phyloP scores from a whole-genome alignment of 768 basidiomycete species.

The Serendipita indica region DNA sequence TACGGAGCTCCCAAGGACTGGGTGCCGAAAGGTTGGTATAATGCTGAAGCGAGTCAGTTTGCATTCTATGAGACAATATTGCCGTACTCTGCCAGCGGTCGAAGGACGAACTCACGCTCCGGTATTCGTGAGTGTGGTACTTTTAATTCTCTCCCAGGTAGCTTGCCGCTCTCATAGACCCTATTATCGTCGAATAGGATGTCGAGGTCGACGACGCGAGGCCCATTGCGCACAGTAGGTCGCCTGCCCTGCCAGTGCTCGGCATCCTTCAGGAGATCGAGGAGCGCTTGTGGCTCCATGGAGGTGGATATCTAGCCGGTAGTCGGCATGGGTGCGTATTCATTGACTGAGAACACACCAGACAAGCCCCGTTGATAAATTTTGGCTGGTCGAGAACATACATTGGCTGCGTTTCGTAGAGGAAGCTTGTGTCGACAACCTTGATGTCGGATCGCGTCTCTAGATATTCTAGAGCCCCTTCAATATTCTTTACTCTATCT shows the following conservation, averaged over 20 bases:
- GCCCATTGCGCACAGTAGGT: slow-evolving; percentile 69
- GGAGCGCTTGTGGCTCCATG: slow-evolving; percentile 40
- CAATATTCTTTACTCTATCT: slow-evolving; percentile 71
- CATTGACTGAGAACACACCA: slow-evolving; percentile 37
- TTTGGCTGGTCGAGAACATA: slow-evolving; percentile 80
- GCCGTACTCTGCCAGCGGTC: slow-evolving; percentile 72
- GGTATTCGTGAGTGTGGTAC: slow-evolving; percentile 69
- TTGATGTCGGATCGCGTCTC: slow-evolving; percentile 32
- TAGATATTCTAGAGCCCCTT: slow-evolving; percentile 55
- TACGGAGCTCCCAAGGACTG: slow-evolving; percentile 35
- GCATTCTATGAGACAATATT: neutral
- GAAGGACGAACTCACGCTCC: slow-evolving; percentile 85
- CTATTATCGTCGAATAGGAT: slow-evolving; percentile 56
- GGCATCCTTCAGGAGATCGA: slow-evolving; percentile 52
- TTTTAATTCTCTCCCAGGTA: slow-evolving; percentile 48
- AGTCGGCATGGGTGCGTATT: neutral
- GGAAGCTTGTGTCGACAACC: slow-evolving; percentile 66
- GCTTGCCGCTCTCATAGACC: slow-evolving; percentile 39
- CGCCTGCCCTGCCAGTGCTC: slow-evolving; percentile 65
- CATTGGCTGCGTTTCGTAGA: slow-evolving; percentile 94
- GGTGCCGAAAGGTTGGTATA: slow-evolving; percentile 61
- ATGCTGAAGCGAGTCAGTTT: slow-evolving; percentile 37
- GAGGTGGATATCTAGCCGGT: slow-evolving; percentile 61
- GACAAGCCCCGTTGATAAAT: slow-evolving; percentile 84
- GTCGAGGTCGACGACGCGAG: slow-evolving; percentile 81